These are phyloP conservation scores for Ophiostoma quercus DNA, from an alignment of 2,329 filamentous ascomycete species.

Conservation along the genomic window DNA sequence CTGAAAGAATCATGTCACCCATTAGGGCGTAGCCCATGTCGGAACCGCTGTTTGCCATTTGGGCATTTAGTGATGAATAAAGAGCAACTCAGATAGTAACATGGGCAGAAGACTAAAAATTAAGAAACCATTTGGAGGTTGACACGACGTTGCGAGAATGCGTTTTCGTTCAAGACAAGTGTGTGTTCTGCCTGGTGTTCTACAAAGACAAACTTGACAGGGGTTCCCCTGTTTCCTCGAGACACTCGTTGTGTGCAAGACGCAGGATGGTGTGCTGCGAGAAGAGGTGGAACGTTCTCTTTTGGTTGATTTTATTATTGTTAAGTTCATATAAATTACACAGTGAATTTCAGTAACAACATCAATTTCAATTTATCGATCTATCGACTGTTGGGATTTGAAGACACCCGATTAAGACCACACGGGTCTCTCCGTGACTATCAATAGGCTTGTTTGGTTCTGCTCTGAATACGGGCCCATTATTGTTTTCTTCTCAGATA, in stretches of 20 bases:
- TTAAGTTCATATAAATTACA: too few species aligned
- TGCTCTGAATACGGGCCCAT: not conserved
- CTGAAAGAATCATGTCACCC: not conserved
- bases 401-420: not conserved
- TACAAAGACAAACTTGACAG: not conserved
- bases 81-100: not conserved
- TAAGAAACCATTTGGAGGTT: not conserved
- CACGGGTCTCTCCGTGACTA: not conserved
- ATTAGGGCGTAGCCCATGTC: not conserved
- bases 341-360: not conserved
- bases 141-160: not conserved
- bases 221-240: not conserved
- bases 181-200: not conserved
- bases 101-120: not conserved
- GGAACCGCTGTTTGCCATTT: not conserved
- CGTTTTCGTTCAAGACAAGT: slow-evolving; percentile 3
- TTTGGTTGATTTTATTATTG: too few species aligned
- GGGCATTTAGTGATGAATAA: not conserved
- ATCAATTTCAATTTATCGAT: not conserved
- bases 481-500: not conserved
- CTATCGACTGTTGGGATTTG: not conserved
- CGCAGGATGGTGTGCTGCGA: not conserved
- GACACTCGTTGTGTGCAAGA: not conserved
- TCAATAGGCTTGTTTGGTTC: not conserved
- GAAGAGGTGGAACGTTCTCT: too few species aligned